These are phyloP conservation scores for Besnoitia besnoiti DNA, from an alignment of 169 alveolate genomes.

Conservation along the genomic window DNA sequence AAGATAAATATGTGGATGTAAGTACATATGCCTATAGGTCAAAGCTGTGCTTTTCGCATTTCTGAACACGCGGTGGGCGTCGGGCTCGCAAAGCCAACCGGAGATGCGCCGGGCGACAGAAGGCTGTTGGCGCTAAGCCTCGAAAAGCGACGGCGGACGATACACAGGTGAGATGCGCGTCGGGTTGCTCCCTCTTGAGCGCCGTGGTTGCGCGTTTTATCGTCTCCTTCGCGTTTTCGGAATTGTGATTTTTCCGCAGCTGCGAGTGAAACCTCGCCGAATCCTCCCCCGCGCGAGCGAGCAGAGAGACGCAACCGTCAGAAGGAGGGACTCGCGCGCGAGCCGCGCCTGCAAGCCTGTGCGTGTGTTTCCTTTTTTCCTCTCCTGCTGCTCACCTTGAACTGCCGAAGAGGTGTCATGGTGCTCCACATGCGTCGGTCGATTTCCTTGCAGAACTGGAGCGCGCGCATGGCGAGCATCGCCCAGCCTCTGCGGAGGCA, in stretches of 20 bases:
- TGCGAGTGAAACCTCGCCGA: neutral
- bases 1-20: neutral
- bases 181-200: too few species aligned
- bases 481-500: conserved; percentile 95
- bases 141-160: too few species aligned
- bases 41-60: too few species aligned
- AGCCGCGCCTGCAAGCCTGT: neutral
- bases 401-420: conserved; percentile 99
- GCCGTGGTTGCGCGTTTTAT: neutral
- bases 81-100: too few species aligned
- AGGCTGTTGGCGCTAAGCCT: too few species aligned
- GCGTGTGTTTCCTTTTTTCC: neutral
- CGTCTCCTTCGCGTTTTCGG: neutral
- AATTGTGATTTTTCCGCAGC: neutral
- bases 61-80: too few species aligned
- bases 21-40: neutral
- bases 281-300: too few species aligned
- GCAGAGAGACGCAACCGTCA: too few species aligned
- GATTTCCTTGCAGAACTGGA: conserved; percentile 96
- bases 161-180: too few species aligned
- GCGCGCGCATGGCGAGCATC: conserved; percentile 87
- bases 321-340: too few species aligned
- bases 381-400: conserved; percentile 87
- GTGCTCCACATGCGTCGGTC: conserved; percentile 98
- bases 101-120: too few species aligned